Evolutionary conservation across 345 rosid genomes (phyloP).

Genomic region (Angophora floribunda): DNA sequence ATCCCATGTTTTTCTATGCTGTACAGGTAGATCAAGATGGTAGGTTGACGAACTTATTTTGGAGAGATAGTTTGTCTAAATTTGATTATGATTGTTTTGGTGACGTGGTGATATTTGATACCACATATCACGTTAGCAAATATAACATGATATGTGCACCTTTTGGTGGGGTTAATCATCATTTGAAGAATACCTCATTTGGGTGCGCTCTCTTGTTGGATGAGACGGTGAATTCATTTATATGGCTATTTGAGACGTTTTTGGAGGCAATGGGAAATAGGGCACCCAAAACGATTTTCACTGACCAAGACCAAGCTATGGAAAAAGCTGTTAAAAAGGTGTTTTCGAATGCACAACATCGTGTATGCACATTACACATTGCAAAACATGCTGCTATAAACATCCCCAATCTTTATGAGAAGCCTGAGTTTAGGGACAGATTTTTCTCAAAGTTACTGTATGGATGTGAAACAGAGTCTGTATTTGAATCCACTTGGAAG

Average conservation of each 20-base stretch:
- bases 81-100: neutral
- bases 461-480: neutral
- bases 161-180: neutral
- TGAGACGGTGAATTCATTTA: neutral
- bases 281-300: neutral
- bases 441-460: neutral
- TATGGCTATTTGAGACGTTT: neutral
- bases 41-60: neutral
- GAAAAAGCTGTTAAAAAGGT: neutral
- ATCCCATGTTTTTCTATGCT: neutral
- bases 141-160: neutral
- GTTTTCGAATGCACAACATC: neutral
- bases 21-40: neutral
- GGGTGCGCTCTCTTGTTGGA: neutral
- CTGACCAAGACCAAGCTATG: neutral
- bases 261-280: neutral
- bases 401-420: neutral
- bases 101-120: neutral
- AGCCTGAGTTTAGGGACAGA: neutral
- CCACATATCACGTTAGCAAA: neutral
- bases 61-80: neutral
- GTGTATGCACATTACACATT: neutral
- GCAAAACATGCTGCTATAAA: neutral
- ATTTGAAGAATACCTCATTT: neutral
- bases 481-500: neutral